A percentile compares a stretch with the other conserved stretches of the same genome.
Evolutionary conservation across 176 grass and related monocot genomes (phyloP).

Genomic region (Microstegium vimineum): DNA sequence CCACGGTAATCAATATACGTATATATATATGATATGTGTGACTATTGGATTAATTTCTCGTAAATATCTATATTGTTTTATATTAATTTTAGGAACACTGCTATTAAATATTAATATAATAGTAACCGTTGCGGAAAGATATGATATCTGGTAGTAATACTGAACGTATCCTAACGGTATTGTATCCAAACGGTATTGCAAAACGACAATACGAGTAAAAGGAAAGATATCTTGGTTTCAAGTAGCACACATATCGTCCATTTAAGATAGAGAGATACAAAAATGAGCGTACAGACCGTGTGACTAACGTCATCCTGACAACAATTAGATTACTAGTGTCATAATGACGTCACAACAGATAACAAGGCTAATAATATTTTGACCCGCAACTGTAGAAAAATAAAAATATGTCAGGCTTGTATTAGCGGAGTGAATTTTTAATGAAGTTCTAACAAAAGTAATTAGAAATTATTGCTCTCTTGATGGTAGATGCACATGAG

Average conservation of each 20-base stretch:
- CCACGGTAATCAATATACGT: not conserved
- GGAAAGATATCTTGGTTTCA: not conserved
- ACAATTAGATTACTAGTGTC: rapidly evolving
- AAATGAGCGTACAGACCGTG: no score
- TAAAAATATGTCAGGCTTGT: not conserved
- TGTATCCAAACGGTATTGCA: no score
- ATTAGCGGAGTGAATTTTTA: not conserved
- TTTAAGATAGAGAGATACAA: not conserved
- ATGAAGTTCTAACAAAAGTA: no score
- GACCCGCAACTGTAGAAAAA: not conserved
- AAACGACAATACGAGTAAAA: not conserved
- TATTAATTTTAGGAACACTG: rapidly evolving
- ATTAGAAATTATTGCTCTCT: not conserved
- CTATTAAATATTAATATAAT: not conserved
- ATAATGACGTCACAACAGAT: not conserved
- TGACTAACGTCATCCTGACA: not conserved
- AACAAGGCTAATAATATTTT: not conserved
- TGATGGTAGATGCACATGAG: not conserved
- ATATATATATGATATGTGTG: rapidly evolving
- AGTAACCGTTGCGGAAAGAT: rapidly evolving
- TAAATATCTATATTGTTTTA: not conserved
- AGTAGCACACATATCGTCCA: not conserved
- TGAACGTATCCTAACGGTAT: no score
- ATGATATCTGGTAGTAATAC: not conserved
- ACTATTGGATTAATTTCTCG: not conserved